Percentiles rank a stretch among this genome's conserved stretches.
Conservation (phyloP, 2,329 filamentous ascomycete species). For the Akanthomyces muscarius region DNA sequence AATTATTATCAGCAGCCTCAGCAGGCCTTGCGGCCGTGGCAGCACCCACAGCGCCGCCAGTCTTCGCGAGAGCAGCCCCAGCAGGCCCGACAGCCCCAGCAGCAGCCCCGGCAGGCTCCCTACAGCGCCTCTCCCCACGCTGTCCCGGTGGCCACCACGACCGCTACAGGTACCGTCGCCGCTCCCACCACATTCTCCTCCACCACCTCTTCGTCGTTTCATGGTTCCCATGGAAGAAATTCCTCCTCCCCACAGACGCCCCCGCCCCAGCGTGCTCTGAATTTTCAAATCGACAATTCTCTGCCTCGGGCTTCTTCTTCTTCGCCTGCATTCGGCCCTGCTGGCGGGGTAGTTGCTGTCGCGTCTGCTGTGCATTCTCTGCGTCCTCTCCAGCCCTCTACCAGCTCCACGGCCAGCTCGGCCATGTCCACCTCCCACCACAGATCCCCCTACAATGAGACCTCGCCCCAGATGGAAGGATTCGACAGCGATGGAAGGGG, state of each 20-base stretch:
- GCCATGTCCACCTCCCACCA: conserved; percentile 35
- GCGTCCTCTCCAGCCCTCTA: conserved; percentile 41
- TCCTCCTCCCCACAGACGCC: conserved; percentile 51
- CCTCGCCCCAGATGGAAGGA: conserved; percentile 59
- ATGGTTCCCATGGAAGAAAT: conserved; percentile 37
- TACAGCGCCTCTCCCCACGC: background rate
- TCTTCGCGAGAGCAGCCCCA: background rate
- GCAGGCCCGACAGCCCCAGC: background rate
- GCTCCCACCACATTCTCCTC: conserved; percentile 15
- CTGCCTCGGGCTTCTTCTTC: conserved; percentile 2
- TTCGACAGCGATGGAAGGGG: conserved; percentile 66
- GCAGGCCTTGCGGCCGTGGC: background rate
- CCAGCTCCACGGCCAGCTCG: conserved; percentile 40
- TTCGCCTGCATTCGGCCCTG: conserved; percentile 36
- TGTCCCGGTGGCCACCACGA: background rate
- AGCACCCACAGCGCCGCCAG: background rate
- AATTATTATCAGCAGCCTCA: background rate
- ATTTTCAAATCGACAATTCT: conserved; percentile 51
- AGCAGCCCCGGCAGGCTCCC: background rate
- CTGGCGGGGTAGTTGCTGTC: conserved; percentile 29
- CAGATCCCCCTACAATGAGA: conserved; percentile 29
- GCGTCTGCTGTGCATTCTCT: conserved; percentile 29
- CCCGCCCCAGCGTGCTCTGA: conserved; percentile 50
- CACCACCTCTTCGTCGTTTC: conserved; percentile 15
- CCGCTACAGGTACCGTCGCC: background rate